Conservation (phyloP, 2,329 filamentous ascomycete genomes). For the Dactylellina haptotyla region DNA sequence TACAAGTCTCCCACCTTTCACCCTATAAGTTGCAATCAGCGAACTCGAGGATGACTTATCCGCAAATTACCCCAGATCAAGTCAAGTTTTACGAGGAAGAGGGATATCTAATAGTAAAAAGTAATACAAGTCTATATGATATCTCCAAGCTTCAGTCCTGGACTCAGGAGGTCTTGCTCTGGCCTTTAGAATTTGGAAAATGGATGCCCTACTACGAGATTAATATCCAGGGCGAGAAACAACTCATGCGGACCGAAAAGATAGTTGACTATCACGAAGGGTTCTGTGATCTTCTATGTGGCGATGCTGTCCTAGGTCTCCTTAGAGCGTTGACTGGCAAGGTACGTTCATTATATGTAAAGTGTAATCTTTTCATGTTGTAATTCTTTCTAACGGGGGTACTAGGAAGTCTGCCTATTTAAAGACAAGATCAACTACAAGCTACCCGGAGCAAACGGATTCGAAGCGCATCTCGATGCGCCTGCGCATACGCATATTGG, state of each 20-base stretch:
- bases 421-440: slow-evolving; percentile 65
- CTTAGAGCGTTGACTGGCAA: slow-evolving; percentile 60
- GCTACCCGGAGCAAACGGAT: slow-evolving; percentile 62
- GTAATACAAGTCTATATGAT: slow-evolving; percentile 48
- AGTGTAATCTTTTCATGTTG: not conserved
- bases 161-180: slow-evolving; percentile 61
- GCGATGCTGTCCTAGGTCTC: slow-evolving; percentile 58
- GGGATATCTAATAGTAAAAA: not conserved
- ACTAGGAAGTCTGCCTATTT: slow-evolving; percentile 62
- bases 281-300: slow-evolving; percentile 61
- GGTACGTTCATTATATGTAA: not conserved
- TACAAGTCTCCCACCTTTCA: no score
- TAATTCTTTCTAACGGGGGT: not conserved
- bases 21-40: no score
- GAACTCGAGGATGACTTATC: no score
- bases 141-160: slow-evolving; percentile 57
- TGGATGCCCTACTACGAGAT: slow-evolving; percentile 61
- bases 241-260: slow-evolving; percentile 60
- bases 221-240: slow-evolving; percentile 59
- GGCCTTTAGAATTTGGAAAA: slow-evolving; percentile 58
- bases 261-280: slow-evolving; percentile 60
- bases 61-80: no score
- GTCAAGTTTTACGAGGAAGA: not conserved
- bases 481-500: slow-evolving; percentile 63
- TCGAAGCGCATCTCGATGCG: slow-evolving; percentile 62